Conservation (phyloP, 208 protist species). For the Trypanosoma mega region DNA sequence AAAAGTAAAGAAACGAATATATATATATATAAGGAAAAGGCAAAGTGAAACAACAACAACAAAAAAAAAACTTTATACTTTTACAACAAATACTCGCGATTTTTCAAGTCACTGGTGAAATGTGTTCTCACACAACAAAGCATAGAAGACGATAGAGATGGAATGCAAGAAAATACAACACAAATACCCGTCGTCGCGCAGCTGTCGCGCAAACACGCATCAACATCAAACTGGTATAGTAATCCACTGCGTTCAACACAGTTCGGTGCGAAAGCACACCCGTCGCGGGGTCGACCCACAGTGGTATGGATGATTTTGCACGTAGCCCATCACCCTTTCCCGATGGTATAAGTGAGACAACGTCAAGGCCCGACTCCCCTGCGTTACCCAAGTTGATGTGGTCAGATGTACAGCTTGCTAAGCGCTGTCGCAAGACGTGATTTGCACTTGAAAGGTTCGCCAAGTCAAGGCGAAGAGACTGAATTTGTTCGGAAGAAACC, state of each 20-base stretch:
- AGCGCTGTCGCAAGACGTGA: neutral
- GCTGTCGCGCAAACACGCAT: constrained; percentile 7
- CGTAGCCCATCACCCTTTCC: constrained; percentile 9
- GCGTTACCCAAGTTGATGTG: neutral
- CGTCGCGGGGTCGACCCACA: neutral
- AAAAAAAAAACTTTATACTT: too few relatives aligned
- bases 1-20: constrained; percentile 1
- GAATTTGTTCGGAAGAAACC: constrained; percentile 14
- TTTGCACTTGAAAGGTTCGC: constrained; percentile 10
- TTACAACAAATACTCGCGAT: neutral
- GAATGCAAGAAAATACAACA: constrained; percentile 5
- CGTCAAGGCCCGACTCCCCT: neutral
- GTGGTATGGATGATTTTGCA: constrained; percentile 1
- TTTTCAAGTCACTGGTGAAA: neutral
- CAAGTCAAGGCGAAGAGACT: constrained; percentile 1
- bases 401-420: neutral
- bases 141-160: neutral
- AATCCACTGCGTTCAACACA: constrained; percentile 10
- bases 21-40: too few relatives aligned
- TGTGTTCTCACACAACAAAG: neutral
- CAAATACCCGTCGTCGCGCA: neutral
- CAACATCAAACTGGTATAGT: constrained; percentile 5
- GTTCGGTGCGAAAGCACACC: constrained; percentile 6
- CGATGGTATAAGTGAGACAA: neutral
- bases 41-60: too few relatives aligned